A percentile compares a stretch with the other conserved stretches of the same genome.
Conservation (phyloP, 345 rosid genomes). For the Laguncularia racemosa region DNA sequence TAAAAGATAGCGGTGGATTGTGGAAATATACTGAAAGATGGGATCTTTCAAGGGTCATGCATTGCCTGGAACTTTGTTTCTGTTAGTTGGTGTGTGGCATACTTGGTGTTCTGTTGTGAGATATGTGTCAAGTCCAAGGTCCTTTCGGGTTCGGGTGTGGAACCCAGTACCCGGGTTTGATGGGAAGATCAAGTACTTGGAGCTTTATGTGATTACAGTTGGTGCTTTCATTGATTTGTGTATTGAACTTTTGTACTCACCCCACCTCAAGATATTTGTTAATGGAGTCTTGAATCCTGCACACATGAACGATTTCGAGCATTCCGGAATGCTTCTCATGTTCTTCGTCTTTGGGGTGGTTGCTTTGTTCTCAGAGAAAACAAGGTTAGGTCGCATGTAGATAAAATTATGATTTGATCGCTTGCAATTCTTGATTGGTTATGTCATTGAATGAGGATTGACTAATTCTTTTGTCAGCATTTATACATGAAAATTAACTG, state of each 20-base stretch:
- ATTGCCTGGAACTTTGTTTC: slow-evolving; percentile 78
- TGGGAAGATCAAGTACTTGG: slow-evolving; percentile 71
- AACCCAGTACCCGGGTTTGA: slow-evolving; percentile 73
- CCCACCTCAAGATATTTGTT: slow-evolving; percentile 80
- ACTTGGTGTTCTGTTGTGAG: slow-evolving; percentile 66
- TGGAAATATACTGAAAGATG: slow-evolving; percentile 24
- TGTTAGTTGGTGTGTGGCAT: slow-evolving; percentile 81
- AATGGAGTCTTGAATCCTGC: slow-evolving; percentile 73
- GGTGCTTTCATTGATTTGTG: slow-evolving; percentile 82
- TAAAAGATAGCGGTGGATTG: no score
- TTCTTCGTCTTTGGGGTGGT: slow-evolving; percentile 73
- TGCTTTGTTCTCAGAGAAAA: slow-evolving; percentile 61
- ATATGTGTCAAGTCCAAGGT: slow-evolving; percentile 49
- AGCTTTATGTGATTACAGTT: slow-evolving; percentile 64
- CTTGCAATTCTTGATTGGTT: background rate
- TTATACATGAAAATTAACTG: background rate
- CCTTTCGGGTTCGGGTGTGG: slow-evolving; percentile 78
- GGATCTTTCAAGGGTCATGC: slow-evolving; percentile 96
- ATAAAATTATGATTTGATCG: no score
- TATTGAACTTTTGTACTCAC: slow-evolving; percentile 81
- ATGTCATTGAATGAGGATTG: background rate
- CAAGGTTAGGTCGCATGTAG: slow-evolving; percentile 37
- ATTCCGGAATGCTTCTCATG: slow-evolving; percentile 96
- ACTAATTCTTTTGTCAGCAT: background rate
- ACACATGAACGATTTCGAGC: slow-evolving; percentile 95